Evolutionary conservation across 108 stramenopile species (phyloP).

Genomic region (Cyclotella baltica): DNA sequence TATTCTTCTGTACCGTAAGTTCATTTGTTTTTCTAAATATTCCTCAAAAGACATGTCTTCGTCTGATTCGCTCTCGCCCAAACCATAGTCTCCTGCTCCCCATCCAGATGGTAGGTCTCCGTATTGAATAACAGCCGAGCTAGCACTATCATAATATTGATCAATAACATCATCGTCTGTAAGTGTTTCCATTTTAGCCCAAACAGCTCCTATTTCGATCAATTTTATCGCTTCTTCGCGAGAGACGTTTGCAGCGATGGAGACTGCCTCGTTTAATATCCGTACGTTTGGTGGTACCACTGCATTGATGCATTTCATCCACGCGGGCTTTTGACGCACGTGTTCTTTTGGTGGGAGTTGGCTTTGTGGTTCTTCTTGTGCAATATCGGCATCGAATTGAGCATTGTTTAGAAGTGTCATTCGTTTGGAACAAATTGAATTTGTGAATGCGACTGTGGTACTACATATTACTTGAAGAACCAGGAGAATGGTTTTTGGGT

Average conservation of each 20-base stretch:
- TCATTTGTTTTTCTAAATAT: slow-evolving; percentile 72
- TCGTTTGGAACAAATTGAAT: neutral
- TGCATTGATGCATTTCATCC: slow-evolving; percentile 73
- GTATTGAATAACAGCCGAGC: slow-evolving; percentile 33
- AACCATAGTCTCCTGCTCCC: slow-evolving; percentile 53
- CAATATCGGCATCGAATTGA: neutral
- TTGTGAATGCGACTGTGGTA: neutral
- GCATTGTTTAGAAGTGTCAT: neutral
- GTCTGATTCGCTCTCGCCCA: slow-evolving; percentile 33
- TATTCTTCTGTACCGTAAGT: slow-evolving; percentile 76
- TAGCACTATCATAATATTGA: slow-evolving; percentile 62
- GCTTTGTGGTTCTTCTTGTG: neutral
- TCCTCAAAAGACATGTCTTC: slow-evolving; percentile 64
- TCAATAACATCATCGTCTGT: slow-evolving; percentile 75
- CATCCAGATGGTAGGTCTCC: slow-evolving; percentile 63
- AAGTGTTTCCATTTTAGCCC: slow-evolving; percentile 82
- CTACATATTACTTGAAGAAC: neutral
- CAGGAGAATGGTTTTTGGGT: neutral
- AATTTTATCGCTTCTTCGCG: slow-evolving; percentile 76
- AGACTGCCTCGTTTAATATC: slow-evolving; percentile 81
- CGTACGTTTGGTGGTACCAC: slow-evolving; percentile 67
- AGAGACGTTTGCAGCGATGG: slow-evolving; percentile 61
- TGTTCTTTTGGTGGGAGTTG: neutral
- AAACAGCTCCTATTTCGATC: slow-evolving; percentile 86
- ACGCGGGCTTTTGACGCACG: slow-evolving; percentile 15